Percentiles rank a stretch among this genome's conserved stretches.
Conservation (phyloP, 164 flowering plant species). For the Nymphaea thermarum region DNA sequence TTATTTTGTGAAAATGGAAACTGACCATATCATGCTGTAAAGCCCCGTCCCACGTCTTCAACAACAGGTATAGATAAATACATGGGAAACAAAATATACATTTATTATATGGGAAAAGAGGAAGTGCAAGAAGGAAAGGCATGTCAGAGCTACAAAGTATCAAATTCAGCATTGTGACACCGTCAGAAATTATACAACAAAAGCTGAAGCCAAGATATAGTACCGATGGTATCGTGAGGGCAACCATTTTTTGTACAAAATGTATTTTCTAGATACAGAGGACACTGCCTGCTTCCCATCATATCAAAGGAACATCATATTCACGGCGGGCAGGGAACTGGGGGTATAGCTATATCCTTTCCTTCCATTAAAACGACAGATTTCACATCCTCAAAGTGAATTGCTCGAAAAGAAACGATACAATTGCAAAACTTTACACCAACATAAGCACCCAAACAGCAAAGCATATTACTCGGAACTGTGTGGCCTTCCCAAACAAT, state of each 20-base stretch:
- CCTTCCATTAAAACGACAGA: neutral
- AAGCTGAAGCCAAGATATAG: neutral
- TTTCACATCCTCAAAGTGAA: neutral
- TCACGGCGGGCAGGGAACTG: neutral
- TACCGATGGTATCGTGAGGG: neutral
- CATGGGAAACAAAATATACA: too few species aligned
- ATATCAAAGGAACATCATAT: neutral
- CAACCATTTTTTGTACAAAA: neutral
- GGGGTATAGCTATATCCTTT: neutral
- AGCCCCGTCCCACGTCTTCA: too few species aligned
- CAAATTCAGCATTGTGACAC: too few species aligned
- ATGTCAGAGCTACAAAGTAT: neutral
- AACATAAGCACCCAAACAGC: conserved; percentile 1
- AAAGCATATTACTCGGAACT: conserved; percentile 16
- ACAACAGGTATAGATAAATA: too few species aligned
- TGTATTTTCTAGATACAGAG: neutral
- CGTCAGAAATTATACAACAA: neutral
- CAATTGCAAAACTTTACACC: conserved; percentile 8
- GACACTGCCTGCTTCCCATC: neutral
- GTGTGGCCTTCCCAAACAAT: conserved; percentile 31
- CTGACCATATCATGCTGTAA: too few species aligned
- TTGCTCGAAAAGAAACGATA: neutral
- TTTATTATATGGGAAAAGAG: too few species aligned
- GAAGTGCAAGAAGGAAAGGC: neutral
- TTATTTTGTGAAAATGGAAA: too few species aligned